Percentiles rank a stretch among this genome's conserved stretches.
Evolutionary conservation across 768 basidiomycete genomes (phyloP).

Genomic region (Gloeophyllum trabeum): DNA sequence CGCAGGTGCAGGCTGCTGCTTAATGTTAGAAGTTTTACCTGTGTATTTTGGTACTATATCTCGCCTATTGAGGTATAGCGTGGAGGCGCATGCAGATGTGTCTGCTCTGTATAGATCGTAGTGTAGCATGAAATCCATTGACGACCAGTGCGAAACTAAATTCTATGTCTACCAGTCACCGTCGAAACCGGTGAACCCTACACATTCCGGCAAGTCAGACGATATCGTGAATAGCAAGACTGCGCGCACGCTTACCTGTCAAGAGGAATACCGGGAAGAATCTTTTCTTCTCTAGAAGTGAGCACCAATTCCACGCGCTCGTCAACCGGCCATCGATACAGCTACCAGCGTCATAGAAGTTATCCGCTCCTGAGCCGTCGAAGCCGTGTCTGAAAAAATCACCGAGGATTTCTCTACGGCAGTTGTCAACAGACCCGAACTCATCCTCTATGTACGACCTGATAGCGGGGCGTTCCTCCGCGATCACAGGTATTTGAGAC

Average conservation of each 20-base stretch:
- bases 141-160: neutral
- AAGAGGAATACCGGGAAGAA: conserved; percentile 75
- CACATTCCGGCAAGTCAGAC: neutral
- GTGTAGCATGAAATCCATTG: neutral
- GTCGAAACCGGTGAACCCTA: conserved; percentile 79
- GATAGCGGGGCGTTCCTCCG: conserved; percentile 59
- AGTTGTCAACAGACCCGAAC: conserved; percentile 66
- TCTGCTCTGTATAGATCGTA: neutral
- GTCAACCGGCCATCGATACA: conserved; percentile 79
- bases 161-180: conserved; percentile 55
- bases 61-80: too few species aligned
- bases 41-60: neutral
- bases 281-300: conserved; percentile 73
- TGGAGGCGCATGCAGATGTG: too few species aligned
- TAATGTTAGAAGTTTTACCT: neutral
- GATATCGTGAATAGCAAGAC: neutral
- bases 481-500: conserved; percentile 46
- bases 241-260: conserved; percentile 38
- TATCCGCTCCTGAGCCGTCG: conserved; percentile 86
- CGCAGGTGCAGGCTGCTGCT: neutral
- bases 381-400: conserved; percentile 87
- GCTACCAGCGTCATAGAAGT: conserved; percentile 82
- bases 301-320: conserved; percentile 92
- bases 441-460: conserved; percentile 72
- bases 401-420: conserved; percentile 57